Conservation (phyloP, 2,329 filamentous ascomycete genomes). For the Penicillium aurantiogriseum region DNA sequence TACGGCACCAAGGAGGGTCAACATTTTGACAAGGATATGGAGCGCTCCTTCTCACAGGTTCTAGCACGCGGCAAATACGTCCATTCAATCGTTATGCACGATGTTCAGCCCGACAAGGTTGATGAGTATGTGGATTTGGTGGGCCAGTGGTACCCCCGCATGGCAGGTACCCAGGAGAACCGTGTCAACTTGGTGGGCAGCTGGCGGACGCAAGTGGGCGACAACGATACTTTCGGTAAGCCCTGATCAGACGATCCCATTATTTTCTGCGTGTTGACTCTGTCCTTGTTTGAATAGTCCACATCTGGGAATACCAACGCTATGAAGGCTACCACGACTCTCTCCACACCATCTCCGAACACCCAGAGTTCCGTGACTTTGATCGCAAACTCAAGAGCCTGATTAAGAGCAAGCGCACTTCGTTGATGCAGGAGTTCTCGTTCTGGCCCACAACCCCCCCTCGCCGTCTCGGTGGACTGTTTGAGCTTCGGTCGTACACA, state of each 20-base stretch:
- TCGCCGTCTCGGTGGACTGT: constrained; percentile 83
- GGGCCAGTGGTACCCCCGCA: constrained; percentile 85
- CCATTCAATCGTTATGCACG: constrained; percentile 94
- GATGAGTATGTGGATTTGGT: constrained; percentile 92
- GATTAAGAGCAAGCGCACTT: constrained; percentile 79
- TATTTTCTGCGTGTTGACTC: constrained; percentile 21
- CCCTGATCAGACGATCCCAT: background rate
- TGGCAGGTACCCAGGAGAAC: constrained; percentile 81
- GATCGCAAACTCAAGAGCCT: constrained; percentile 81
- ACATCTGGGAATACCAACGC: constrained; percentile 99
- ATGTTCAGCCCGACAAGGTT: constrained; percentile 91
- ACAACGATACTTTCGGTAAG: constrained; percentile 91
- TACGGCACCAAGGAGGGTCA: constrained; percentile 96
- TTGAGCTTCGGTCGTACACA: constrained; percentile 95
- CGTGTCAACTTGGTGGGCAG: constrained; percentile 95
- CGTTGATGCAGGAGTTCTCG: constrained; percentile 98
- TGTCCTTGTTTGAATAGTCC: constrained; percentile 61
- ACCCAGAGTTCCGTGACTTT: constrained; percentile 81
- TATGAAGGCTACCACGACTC: constrained; percentile 96
- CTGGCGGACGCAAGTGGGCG: constrained; percentile 96
- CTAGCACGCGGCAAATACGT: constrained; percentile 96
- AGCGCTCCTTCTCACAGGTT: constrained; percentile 92
- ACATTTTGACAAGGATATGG: constrained; percentile 91
- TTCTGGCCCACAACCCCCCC: constrained; percentile 98
- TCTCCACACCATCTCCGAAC: constrained; percentile 75